Evolutionary conservation across 2,329 filamentous ascomycete species (phyloP).

Genomic region (Beauveria asiatica): DNA sequence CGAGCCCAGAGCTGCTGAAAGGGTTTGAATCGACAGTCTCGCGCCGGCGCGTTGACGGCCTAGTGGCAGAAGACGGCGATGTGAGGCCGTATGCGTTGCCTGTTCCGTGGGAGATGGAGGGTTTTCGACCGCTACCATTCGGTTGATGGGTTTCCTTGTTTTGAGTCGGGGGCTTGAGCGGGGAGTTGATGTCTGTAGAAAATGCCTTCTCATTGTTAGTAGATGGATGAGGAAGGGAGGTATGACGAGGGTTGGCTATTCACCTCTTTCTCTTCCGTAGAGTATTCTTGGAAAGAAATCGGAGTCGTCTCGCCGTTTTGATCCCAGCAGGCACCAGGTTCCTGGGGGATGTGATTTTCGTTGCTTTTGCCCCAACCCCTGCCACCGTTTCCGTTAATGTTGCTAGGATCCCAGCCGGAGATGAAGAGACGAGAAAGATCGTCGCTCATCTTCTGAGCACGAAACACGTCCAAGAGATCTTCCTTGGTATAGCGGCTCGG

Average conservation of each 20-base stretch:
- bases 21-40: slow-evolving; percentile 69
- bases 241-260: slow-evolving; percentile 16
- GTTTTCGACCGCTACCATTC: slow-evolving; percentile 64
- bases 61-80: slow-evolving; percentile 61
- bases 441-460: slow-evolving; percentile 38
- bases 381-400: slow-evolving; percentile 53
- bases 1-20: slow-evolving; percentile 41
- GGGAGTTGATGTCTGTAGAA: slow-evolving; percentile 81
- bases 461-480: slow-evolving; percentile 68
- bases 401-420: slow-evolving; percentile 70
- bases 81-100: slow-evolving; percentile 58
- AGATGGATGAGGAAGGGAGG: background rate
- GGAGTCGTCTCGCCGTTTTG: slow-evolving; percentile 59
- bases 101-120: slow-evolving; percentile 67
- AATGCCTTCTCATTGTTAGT: slow-evolving; percentile 52
- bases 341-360: slow-evolving; percentile 65
- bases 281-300: slow-evolving; percentile 64
- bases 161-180: slow-evolving; percentile 75
- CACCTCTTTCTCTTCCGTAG: slow-evolving; percentile 52
- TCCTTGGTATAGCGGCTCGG: slow-evolving; percentile 67
- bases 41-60: slow-evolving; percentile 70
- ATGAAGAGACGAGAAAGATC: slow-evolving; percentile 59
- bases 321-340: slow-evolving; percentile 93
- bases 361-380: slow-evolving; percentile 69
- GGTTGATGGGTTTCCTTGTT: slow-evolving; percentile 56